phyloP scores from a whole-genome alignment of 768 basidiomycete species.

The Suillus ampliporus region DNA sequence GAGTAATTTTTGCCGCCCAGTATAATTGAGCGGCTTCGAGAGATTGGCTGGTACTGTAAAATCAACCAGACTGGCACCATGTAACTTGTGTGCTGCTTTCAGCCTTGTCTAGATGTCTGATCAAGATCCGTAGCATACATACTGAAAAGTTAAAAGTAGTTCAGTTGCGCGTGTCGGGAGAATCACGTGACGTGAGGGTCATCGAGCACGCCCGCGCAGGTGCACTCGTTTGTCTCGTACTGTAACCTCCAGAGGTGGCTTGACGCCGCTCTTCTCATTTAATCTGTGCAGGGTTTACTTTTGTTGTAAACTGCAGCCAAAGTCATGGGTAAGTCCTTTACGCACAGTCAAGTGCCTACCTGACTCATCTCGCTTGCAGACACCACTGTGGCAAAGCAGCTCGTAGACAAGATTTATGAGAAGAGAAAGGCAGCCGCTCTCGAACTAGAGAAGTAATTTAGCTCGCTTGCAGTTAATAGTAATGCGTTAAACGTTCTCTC shows the following conservation, averaged over 20 bases:
- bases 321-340: constrained; percentile 9
- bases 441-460: constrained; percentile 86
- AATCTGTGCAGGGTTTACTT: not conserved
- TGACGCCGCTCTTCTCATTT: not conserved
- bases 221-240: not conserved
- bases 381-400: constrained; percentile 74
- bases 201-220: not conserved
- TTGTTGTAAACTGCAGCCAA: not conserved
- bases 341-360: not conserved
- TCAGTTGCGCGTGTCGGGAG: not conserved
- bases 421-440: constrained; percentile 95
- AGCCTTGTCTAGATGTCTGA: not conserved
- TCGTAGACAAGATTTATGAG: constrained; percentile 95
- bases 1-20: not conserved
- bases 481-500: constrained; percentile 4
- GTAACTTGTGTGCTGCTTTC: not conserved
- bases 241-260: not conserved
- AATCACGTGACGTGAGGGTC: not conserved
- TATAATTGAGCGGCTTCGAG: not conserved
- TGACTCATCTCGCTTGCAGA: constrained; percentile 47
- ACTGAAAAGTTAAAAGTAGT: no score
- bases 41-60: not conserved
- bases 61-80: not conserved
- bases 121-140: not conserved
- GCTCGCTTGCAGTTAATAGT: constrained; percentile 2